Conservation (phyloP, 164 flowering plant genomes). For the Litsea cubeba region DNA sequence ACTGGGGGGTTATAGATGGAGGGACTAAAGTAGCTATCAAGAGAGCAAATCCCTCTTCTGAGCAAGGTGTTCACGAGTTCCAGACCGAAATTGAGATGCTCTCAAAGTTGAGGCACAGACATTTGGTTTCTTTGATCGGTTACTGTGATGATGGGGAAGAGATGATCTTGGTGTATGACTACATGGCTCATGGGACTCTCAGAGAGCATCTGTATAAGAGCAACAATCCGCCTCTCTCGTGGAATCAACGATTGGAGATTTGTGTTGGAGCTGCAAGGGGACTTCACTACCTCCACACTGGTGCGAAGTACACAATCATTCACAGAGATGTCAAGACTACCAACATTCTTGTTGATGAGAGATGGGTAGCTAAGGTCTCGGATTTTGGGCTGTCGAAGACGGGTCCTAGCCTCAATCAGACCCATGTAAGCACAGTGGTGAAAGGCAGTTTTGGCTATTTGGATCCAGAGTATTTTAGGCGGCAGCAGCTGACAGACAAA, state of each 20-base stretch:
- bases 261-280: slow-evolving; percentile 21
- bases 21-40: slow-evolving; percentile 52
- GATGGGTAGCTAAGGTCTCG: slow-evolving; percentile 17
- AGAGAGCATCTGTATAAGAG: slow-evolving; percentile 22
- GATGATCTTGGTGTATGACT: slow-evolving; percentile 29
- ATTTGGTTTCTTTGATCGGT: slow-evolving; percentile 18
- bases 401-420: slow-evolving; percentile 13
- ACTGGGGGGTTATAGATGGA: slow-evolving; percentile 41
- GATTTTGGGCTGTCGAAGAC: slow-evolving; percentile 22
- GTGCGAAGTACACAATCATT: slow-evolving; percentile 21
- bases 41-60: slow-evolving; percentile 63
- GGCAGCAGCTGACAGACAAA: slow-evolving; percentile 19
- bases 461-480: slow-evolving; percentile 19
- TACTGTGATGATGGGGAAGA: slow-evolving; percentile 20
- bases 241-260: slow-evolving; percentile 20
- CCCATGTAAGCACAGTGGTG: slow-evolving; percentile 21
- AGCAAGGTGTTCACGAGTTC: slow-evolving; percentile 61
- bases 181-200: slow-evolving; percentile 25
- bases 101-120: slow-evolving; percentile 18
- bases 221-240: slow-evolving; percentile 14
- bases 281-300: slow-evolving; percentile 21
- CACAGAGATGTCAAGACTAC: slow-evolving; percentile 23
- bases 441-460: slow-evolving; percentile 21
- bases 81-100: slow-evolving; percentile 40
- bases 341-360: slow-evolving; percentile 17